Evolutionary conservation across 1,284 basidiomycete species (phyloP).

Genomic region (Leccinum subspadiceum): DNA sequence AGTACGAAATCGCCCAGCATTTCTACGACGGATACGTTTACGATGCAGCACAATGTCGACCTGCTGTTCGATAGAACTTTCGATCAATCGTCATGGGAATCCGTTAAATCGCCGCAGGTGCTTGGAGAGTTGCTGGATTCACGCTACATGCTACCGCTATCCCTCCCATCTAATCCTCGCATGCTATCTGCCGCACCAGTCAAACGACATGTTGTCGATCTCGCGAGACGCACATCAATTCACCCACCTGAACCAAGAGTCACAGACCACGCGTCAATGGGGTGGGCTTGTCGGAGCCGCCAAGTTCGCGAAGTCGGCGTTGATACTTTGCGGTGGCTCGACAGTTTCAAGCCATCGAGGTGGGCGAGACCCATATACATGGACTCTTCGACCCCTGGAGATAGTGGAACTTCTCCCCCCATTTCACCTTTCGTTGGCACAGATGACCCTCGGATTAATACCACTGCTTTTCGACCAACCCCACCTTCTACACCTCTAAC

Average conservation of each 20-base stretch:
- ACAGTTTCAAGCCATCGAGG: conserved; percentile 48
- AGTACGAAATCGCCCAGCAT: conserved; percentile 31
- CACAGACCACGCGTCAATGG: conserved; percentile 41
- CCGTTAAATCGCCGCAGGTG: conserved; percentile 72
- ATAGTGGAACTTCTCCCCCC: conserved; percentile 34
- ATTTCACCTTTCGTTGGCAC: conserved; percentile 25
- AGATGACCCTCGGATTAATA: conserved; percentile 28
- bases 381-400: conserved; percentile 33
- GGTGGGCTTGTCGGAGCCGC: conserved; percentile 55
- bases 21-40: conserved; percentile 36
- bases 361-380: conserved; percentile 41
- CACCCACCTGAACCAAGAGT: conserved; percentile 37
- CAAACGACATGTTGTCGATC: conserved; percentile 40
- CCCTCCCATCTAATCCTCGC: conserved; percentile 77
- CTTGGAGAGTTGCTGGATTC: conserved; percentile 89
- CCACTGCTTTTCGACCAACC: conserved; percentile 41
- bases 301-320: conserved; percentile 60
- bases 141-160: conserved; percentile 87
- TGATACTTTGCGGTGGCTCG: conserved; percentile 63
- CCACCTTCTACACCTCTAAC: conserved; percentile 60
- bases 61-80: conserved; percentile 69
- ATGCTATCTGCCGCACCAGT: conserved; percentile 71
- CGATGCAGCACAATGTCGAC: conserved; percentile 65
- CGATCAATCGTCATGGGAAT: conserved; percentile 71
- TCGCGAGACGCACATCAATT: conserved; percentile 27